Base-by-base conservation (phyloP, 192 early-diverging fungal species). In the Umbelopsis ramanniana region DNA sequence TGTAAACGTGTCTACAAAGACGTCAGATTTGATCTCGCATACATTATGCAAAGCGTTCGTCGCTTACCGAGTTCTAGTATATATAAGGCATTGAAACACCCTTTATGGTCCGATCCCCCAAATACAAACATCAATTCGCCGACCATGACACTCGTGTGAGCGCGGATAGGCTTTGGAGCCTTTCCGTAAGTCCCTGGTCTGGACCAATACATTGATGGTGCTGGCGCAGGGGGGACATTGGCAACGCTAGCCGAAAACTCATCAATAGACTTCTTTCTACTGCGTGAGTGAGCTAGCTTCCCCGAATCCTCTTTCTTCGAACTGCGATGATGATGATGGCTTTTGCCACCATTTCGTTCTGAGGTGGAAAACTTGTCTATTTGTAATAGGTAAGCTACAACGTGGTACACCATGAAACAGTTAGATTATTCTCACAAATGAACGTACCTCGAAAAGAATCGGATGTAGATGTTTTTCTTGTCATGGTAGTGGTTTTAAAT, bases 171-270 rank as follows among this genome's bases (percentile, higher is more conserved):
- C 37, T 86, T 84, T 26, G 93, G 93, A 29, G 77, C 69, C 46
- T 81, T 79, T n/a, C 92, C 92, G 76, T 86, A 85, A 11, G 86
- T 81, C 19, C 72, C 82, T 52, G 77, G 81, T 60, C 81, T 71
- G 48, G 87, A 86, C 92, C 92, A 93, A 78, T 93, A 90, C 92
- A 93, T 93, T 0, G 91, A 86, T 14, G 92, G 91, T 6, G 89
- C 87, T 8, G 92, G 92, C 45, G 90, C 90, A 0, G 57, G 57
- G 3, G 57, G 57, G 0, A 63, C 57, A 63, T 63, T 63, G 11
- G 57, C 57, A 29, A 63, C 57, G 26, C 15, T n/a, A 63, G 26
- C 15, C 4, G 57, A 3, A 19, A 35, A 63, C 33, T 63, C 57
- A 37, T 63, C 57, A 12, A 63, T 12, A 17, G 57, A 63, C 33